These are phyloP conservation scores for Eutrema yunnanense DNA, from an alignment of 345 rosid genomes.

Conservation along the genomic window DNA sequence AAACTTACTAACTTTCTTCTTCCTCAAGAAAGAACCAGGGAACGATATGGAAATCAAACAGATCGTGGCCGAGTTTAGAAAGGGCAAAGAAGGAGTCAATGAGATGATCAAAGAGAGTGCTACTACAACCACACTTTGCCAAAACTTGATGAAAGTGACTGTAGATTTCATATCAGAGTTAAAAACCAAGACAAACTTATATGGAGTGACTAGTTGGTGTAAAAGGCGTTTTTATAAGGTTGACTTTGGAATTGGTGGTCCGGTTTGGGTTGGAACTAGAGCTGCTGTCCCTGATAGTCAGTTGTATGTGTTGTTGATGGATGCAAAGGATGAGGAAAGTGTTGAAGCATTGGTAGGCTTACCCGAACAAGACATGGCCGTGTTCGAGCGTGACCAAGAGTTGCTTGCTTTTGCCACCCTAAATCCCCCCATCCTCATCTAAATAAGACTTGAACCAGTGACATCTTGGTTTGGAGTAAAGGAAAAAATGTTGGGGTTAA, in stretches of 20 bases:
- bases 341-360: constrained; percentile 44
- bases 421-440: constrained; percentile 27
- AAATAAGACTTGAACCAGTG: background rate
- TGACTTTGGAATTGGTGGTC: constrained; percentile 44
- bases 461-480: background rate
- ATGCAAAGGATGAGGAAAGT: constrained; percentile 30
- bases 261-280: constrained; percentile 27
- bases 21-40: background rate
- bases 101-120: background rate
- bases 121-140: background rate
- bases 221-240: constrained; percentile 35
- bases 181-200: background rate
- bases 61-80: constrained; percentile 15
- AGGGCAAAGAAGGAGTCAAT: background rate
- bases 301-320: background rate
- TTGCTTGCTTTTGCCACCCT: constrained; percentile 29
- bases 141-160: background rate
- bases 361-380: constrained; percentile 31
- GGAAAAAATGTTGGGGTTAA: background rate
- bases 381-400: constrained; percentile 33
- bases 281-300: background rate
- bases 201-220: constrained; percentile 35
- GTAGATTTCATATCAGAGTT: background rate
- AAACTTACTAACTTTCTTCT: background rate
- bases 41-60: background rate